Percentiles rank a stretch among this genome's conserved stretches.
phyloP scores from a whole-genome alignment of 2,329 filamentous ascomycete species.

The Coniochaeta sp. region DNA sequence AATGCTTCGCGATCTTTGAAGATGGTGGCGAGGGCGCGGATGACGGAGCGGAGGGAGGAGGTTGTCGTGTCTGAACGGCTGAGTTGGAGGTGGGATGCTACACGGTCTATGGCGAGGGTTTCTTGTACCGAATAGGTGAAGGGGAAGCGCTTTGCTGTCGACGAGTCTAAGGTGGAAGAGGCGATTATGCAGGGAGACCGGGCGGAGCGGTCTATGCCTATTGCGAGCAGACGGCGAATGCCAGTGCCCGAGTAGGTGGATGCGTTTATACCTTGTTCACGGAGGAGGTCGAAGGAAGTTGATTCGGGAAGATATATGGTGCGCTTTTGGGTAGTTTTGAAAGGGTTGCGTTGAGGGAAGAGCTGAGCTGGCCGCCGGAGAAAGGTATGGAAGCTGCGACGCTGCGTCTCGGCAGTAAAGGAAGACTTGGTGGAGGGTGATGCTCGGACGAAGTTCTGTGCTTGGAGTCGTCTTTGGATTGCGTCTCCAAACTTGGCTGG shows the following conservation, averaged over 20 bases:
- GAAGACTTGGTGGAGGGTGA: background rate
- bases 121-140: constrained; percentile 45
- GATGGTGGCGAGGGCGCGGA: constrained; percentile 44
- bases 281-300: constrained; percentile 48
- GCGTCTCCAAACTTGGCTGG: constrained; percentile 66
- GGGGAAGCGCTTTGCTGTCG: constrained; percentile 45
- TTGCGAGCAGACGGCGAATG: constrained; percentile 45
- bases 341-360: too few relatives aligned
- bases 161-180: constrained; percentile 36
- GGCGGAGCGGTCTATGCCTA: constrained; percentile 57
- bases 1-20: constrained; percentile 40
- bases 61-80: constrained; percentile 38
- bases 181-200: constrained; percentile 57
- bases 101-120: constrained; percentile 26
- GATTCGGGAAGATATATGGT: constrained; percentile 46
- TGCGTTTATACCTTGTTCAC: constrained; percentile 37
- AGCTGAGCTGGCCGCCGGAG: background rate
- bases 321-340: constrained; percentile 33
- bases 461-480: constrained; percentile 52
- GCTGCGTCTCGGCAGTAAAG: constrained; percentile 31
- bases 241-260: constrained; percentile 24
- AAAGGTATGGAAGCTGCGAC: constrained; percentile 3
- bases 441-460: constrained; percentile 4
- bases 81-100: constrained; percentile 46
- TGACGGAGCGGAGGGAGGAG: constrained; percentile 36